A percentile compares a stretch with the other conserved stretches of the same genome.
Conservation (phyloP, 805 yeast species). For the Teunomyces stri region DNA sequence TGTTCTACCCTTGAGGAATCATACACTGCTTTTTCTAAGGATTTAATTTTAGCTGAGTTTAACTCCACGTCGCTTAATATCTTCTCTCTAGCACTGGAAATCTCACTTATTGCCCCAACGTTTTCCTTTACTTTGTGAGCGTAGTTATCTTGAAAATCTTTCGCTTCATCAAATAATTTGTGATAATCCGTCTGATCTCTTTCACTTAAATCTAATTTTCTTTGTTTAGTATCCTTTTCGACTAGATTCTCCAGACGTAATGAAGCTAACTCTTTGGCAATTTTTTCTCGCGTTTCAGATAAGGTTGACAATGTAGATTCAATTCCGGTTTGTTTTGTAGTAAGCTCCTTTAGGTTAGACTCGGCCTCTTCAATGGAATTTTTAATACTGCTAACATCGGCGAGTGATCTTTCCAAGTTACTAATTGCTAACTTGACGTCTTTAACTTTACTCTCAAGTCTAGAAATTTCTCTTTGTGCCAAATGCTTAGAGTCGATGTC, state of each 20-base stretch:
- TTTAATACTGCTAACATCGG: conserved; percentile 44
- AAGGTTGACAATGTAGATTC: background rate
- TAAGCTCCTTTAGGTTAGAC: conserved; percentile 1
- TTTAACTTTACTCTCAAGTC: conserved; percentile 49
- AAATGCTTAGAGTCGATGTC: conserved; percentile 43
- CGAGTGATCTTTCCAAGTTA: conserved; percentile 49
- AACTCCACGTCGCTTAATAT: conserved; percentile 24
- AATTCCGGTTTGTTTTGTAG: conserved; percentile 3
- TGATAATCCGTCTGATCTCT: background rate
- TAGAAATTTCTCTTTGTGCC: conserved; percentile 41
- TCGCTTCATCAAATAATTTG: conserved; percentile 10
- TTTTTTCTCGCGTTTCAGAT: background rate
- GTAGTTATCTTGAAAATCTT: conserved; percentile 21
- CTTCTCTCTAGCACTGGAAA: background rate
- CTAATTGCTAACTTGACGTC: conserved; percentile 53
- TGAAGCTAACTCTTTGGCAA: background rate
- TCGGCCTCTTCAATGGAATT: conserved; percentile 36
- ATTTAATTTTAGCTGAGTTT: conserved; percentile 15
- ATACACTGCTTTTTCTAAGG: conserved; percentile 23
- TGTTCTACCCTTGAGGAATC: conserved; percentile 46
- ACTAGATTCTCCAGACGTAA: background rate
- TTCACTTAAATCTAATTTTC: background rate
- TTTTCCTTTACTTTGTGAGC: conserved; percentile 23
- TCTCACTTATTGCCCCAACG: background rate
- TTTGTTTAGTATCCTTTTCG: background rate